These are phyloP conservation scores for Solanum dulcamara DNA, from an alignment of 257 asterid genomes.

Conservation along the genomic window DNA sequence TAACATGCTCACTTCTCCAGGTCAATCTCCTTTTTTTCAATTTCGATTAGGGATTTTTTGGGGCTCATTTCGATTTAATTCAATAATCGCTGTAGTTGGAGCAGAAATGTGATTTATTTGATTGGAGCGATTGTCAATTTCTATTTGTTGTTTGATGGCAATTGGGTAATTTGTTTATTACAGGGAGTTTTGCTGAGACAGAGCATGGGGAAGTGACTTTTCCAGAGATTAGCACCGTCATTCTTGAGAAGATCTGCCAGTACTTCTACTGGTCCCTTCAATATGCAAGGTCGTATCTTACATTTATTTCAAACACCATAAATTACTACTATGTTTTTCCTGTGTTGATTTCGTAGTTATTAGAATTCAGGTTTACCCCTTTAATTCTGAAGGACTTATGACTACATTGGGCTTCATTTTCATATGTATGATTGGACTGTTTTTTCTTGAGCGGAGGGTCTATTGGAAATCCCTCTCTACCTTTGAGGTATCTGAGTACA, in stretches of 20 bases:
- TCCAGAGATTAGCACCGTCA: conserved; percentile 83
- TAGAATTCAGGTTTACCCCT: not conserved
- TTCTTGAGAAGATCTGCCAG: conserved; percentile 94
- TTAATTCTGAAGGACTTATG: not conserved
- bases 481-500: not conserved
- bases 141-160: not conserved
- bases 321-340: not conserved
- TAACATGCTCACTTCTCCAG: conserved; percentile 99
- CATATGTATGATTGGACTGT: not conserved
- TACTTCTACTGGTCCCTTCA: conserved; percentile 97
- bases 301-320: not conserved
- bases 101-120: not conserved
- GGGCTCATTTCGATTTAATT: not conserved
- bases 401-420: not conserved
- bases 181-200: conserved; percentile 81
- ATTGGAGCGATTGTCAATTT: not conserved
- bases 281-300: conserved; percentile 59
- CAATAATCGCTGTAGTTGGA: not conserved
- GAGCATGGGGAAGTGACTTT: conserved; percentile 79
- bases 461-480: not conserved
- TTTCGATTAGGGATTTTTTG: not conserved
- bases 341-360: not conserved
- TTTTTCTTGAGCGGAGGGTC: not conserved
- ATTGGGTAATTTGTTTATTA: not conserved
- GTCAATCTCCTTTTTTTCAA: conserved; percentile 15